Percentiles rank a stretch among this genome's conserved stretches.
Conservation (phyloP, 768 basidiomycete species). For the Pleurotus platypus region DNA sequence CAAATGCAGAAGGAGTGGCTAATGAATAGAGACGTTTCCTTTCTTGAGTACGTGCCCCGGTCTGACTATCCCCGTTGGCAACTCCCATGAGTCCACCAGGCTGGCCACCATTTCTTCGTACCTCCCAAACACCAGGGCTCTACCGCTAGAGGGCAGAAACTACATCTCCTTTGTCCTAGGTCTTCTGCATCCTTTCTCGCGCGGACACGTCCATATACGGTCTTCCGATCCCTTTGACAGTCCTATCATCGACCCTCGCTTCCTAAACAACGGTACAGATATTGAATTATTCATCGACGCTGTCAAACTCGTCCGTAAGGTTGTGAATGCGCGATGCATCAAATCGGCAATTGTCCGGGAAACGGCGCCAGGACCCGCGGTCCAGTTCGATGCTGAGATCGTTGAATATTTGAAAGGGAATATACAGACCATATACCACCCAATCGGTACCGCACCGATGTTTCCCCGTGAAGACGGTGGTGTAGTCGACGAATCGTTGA, state of each 20-base stretch:
- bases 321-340: conserved; percentile 6
- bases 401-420: conserved; percentile 6
- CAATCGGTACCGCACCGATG: conserved; percentile 28
- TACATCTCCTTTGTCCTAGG: conserved; percentile 16
- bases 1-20: neutral
- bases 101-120: neutral
- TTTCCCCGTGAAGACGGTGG: conserved; percentile 22
- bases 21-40: neutral
- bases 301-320: conserved; percentile 13
- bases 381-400: conserved; percentile 20
- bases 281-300: conserved; percentile 20
- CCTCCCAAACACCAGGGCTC: neutral
- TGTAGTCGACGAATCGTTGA: conserved; percentile 21
- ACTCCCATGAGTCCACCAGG: neutral
- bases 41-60: neutral
- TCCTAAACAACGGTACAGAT: conserved; percentile 19
- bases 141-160: conserved; percentile 15
- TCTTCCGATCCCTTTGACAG: conserved; percentile 13
- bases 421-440: conserved; percentile 22
- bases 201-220: conserved; percentile 32
- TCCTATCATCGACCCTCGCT: conserved; percentile 15
- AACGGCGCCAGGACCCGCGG: conserved; percentile 15
- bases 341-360: conserved; percentile 9
- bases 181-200: conserved; percentile 31
- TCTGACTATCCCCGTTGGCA: no score